Conservation (phyloP, 306 rosid genomes). For the Trichosanthes truncata region DNA sequence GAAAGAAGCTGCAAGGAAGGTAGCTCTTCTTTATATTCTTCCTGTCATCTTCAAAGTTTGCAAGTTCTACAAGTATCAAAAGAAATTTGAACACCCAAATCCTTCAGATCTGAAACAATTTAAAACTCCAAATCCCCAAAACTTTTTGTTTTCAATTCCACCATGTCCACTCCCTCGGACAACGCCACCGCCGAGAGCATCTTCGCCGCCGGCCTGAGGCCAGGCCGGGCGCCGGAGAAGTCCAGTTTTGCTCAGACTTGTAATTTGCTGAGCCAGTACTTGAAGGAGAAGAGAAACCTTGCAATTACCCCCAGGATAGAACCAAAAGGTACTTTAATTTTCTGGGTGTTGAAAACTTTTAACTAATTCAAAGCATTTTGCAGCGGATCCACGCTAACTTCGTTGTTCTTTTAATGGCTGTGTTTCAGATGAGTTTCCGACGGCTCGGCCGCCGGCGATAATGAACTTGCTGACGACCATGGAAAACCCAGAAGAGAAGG, state of each 20-base stretch:
- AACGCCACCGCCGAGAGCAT: slow-evolving; percentile 8
- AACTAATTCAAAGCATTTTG: neutral
- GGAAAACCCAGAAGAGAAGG: slow-evolving; percentile 26
- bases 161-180: slow-evolving; percentile 4
- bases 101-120: neutral
- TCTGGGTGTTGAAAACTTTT: neutral
- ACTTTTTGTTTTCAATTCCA: neutral
- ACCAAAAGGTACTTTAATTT: slow-evolving; percentile 1
- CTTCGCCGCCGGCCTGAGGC: slow-evolving; percentile 18
- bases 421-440: slow-evolving; percentile 12
- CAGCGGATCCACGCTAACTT: neutral
- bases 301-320: slow-evolving; percentile 5
- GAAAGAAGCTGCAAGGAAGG: slow-evolving; percentile 18
- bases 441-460: slow-evolving; percentile 9
- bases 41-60: neutral
- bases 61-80: neutral
- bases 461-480: slow-evolving; percentile 34
- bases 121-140: neutral
- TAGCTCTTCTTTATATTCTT: slow-evolving; percentile 12
- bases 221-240: slow-evolving; percentile 44
- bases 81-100: neutral
- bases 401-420: neutral
- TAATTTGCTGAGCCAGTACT: slow-evolving; percentile 45
- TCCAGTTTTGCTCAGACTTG: slow-evolving; percentile 65
- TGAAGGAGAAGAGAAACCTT: slow-evolving; percentile 67